Conservation (phyloP, 805 yeast genomes). For the Candida yuanshanica region DNA sequence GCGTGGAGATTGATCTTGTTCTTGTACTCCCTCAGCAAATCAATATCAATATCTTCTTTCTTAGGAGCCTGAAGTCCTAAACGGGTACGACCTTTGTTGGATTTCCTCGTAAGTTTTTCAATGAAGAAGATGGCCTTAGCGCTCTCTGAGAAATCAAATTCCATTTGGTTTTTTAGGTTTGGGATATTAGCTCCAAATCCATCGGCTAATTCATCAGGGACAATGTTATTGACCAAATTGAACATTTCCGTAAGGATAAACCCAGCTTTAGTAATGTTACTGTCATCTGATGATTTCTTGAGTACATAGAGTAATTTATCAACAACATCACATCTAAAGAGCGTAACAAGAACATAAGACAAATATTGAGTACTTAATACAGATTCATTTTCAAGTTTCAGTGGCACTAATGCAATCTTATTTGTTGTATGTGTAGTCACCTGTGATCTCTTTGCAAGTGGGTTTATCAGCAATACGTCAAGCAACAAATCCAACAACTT, state of each 20-base stretch:
- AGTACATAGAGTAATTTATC: conserved; percentile 40
- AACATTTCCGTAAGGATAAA: conserved; percentile 58
- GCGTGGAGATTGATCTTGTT: conserved; percentile 7
- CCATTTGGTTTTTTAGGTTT: conserved; percentile 1
- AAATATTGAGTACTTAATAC: conserved; percentile 55
- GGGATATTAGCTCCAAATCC: conserved; percentile 3
- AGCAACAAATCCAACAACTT: conserved; percentile 66
- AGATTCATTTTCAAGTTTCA: conserved; percentile 36
- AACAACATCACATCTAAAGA: conserved; percentile 52
- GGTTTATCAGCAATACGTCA: conserved; percentile 57
- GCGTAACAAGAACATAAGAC: conserved; percentile 50
- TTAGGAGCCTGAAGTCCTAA: conserved; percentile 27
- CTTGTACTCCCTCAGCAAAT: conserved; percentile 5
- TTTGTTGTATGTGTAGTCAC: conserved; percentile 5
- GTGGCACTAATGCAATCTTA: conserved; percentile 19
- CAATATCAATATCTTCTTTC: conserved; percentile 7
- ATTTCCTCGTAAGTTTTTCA: conserved; percentile 37
- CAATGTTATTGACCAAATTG: conserved; percentile 43
- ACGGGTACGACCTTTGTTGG: conserved; percentile 33
- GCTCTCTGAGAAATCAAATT: conserved; percentile 2
- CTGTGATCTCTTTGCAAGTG: conserved; percentile 31
- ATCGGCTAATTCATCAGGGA: conserved; percentile 43
- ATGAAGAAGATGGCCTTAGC: conserved; percentile 38
- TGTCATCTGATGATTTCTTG: conserved; percentile 37
- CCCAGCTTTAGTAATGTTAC: conserved; percentile 52